phyloP scores from a whole-genome alignment of 139 green algal species.

The Spirogloea muscicola region DNA sequence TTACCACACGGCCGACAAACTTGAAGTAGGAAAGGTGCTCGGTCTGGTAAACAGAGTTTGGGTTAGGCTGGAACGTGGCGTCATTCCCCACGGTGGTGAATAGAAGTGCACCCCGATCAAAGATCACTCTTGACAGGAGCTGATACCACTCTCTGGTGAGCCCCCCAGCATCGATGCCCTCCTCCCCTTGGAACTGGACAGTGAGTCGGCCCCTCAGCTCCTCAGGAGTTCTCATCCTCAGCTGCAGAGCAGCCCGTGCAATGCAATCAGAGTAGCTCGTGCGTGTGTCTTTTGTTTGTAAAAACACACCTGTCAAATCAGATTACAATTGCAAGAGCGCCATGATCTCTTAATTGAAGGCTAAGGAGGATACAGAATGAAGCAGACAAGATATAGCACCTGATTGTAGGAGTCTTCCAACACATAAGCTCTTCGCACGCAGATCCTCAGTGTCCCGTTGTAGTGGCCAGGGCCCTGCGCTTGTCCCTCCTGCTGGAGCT shows the following conservation, averaged over 20 bases:
- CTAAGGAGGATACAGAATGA: not conserved
- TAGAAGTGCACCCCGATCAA: constrained; percentile 64
- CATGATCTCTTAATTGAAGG: not conserved
- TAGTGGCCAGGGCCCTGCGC: constrained; percentile 20
- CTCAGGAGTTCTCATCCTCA: constrained; percentile 70
- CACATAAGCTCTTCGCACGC: constrained; percentile 78
- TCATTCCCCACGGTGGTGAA: constrained; percentile 55
- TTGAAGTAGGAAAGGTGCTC: constrained; percentile 95
- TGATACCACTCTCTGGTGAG: constrained; percentile 93
- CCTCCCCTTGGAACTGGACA: constrained; percentile 72
- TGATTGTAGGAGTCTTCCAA: constrained; percentile 95
- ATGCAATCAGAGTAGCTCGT: not conserved
- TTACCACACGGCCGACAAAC: constrained; percentile 58
- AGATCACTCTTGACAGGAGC: constrained; percentile 93
- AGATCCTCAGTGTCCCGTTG: constrained; percentile 60
- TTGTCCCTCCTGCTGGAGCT: constrained; percentile 46
- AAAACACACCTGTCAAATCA: not conserved
- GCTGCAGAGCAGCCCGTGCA: constrained; percentile 66
- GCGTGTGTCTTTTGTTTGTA: not conserved
- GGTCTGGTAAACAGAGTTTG: constrained; percentile 77
- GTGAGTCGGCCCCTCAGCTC: constrained; percentile 73
- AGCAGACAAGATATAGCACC: too few relatives aligned
- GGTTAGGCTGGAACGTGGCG: constrained; percentile 94
- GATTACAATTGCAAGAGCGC: too few relatives aligned
- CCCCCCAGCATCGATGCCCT: constrained; percentile 95